Conservation (phyloP, 2,329 filamentous ascomycete genomes). For the Xylaria hypoxylon region DNA sequence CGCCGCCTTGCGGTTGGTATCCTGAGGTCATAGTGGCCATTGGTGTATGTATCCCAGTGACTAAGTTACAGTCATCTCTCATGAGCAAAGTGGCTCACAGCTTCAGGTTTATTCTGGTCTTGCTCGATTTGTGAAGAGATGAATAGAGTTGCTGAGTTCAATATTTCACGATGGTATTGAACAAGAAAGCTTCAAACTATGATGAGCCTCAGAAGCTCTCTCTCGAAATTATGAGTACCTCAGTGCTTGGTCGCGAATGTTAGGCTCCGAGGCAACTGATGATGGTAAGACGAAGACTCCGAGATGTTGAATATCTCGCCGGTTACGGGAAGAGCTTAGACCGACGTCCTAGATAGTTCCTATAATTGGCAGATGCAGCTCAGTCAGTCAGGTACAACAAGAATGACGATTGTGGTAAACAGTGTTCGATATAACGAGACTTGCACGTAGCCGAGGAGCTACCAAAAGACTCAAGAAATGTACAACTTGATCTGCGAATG, state of each 20-base stretch:
- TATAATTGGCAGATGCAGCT: not conserved
- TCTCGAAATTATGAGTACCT: not conserved
- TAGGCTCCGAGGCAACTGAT: not conserved
- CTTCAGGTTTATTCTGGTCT: not conserved
- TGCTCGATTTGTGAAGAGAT: not conserved
- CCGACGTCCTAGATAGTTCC: not conserved
- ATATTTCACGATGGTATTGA: not conserved
- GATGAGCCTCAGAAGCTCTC: not conserved
- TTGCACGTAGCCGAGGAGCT: not conserved
- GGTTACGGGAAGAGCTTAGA: not conserved
- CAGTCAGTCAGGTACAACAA: constrained; percentile 4
- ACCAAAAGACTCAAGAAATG: not conserved
- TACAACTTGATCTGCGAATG: not conserved
- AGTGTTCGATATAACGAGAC: not conserved
- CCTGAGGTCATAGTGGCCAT: constrained; percentile 30
- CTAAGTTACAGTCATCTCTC: constrained; percentile 1
- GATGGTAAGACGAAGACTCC: not conserved
- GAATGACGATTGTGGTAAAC: not conserved
- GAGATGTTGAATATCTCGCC: not conserved
- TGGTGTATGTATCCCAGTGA: not conserved
- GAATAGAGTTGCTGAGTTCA: not conserved
- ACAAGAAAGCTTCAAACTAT: not conserved
- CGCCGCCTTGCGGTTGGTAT: constrained; percentile 23
- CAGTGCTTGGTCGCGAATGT: not conserved
- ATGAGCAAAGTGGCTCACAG: constrained; percentile 10